Evolutionary conservation across 345 rosid species (phyloP).

Genomic region (Lagerstroemia speciosa): DNA sequence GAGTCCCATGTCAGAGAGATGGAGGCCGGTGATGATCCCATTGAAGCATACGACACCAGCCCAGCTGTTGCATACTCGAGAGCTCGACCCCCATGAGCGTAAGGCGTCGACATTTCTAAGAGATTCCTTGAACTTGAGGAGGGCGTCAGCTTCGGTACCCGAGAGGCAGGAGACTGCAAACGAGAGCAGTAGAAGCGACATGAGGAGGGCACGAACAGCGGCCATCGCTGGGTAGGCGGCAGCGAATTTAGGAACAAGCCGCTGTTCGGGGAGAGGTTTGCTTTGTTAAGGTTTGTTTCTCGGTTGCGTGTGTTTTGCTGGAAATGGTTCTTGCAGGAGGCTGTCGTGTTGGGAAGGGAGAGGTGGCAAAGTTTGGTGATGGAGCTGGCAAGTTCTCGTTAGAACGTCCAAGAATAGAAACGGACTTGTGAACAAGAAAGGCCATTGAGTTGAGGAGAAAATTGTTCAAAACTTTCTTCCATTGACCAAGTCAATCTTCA

Average conservation of each 20-base stretch:
- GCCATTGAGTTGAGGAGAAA: neutral
- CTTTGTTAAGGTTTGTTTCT: neutral
- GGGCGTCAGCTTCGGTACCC: conserved; percentile 19
- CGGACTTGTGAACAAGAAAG: neutral
- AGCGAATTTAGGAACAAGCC: neutral
- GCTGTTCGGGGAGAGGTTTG: conserved; percentile 4
- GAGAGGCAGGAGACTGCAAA: conserved; percentile 1
- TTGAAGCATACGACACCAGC: conserved; percentile 44
- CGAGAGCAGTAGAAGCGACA: conserved; percentile 10
- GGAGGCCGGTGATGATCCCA: conserved; percentile 43
- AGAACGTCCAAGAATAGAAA: conserved; percentile 8
- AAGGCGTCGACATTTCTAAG: conserved; percentile 34
- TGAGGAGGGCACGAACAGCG: conserved; percentile 10
- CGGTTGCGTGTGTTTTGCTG: neutral
- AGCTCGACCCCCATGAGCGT: conserved; percentile 44
- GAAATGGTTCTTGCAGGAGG: conserved; percentile 4
- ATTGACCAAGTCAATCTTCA: conserved; percentile 12
- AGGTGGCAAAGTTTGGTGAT: conserved; percentile 3
- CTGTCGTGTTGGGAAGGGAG: conserved; percentile 4
- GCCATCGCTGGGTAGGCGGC: conserved; percentile 4
- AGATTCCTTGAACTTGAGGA: conserved; percentile 49
- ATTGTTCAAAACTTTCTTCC: neutral
- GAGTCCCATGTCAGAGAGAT: conserved; percentile 48
- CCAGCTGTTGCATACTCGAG: conserved; percentile 56
- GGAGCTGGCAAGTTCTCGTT: conserved; percentile 4